These are phyloP conservation scores for Hanseniaspora lindneri DNA, from an alignment of 805 yeast genomes.

Conservation along the genomic window DNA sequence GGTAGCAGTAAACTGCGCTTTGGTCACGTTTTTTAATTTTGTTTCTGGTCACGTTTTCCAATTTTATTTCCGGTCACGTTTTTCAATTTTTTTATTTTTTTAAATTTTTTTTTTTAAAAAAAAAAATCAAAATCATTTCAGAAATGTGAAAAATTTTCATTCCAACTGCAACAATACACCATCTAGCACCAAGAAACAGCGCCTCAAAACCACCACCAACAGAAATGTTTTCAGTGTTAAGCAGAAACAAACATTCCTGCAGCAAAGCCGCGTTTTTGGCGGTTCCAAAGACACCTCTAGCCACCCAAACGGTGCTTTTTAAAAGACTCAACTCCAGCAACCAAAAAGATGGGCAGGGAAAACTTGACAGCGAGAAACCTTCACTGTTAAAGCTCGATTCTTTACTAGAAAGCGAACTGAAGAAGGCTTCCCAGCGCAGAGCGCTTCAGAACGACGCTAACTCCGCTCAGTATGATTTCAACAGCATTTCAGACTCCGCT, in stretches of 20 bases:
- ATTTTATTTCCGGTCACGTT: no score
- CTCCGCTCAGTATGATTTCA: background rate
- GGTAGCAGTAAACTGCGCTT: no score
- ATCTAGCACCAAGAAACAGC: no score
- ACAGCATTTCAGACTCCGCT: background rate
- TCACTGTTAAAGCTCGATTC: conserved; percentile 2
- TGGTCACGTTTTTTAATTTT: no score
- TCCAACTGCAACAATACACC: no score
- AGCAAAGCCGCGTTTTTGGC: background rate
- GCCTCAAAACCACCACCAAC: no score
- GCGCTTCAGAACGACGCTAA: background rate
- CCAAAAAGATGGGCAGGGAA: background rate
- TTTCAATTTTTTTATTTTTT: no score
- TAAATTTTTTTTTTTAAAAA: no score
- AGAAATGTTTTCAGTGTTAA: background rate
- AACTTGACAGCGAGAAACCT: background rate
- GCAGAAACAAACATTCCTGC: background rate
- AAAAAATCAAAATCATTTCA: no score
- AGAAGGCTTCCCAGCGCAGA: background rate
- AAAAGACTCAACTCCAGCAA: background rate
- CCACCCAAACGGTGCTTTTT: no score
- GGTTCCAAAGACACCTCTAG: no score
- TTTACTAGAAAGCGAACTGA: conserved; percentile 3
- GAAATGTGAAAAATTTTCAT: background rate
- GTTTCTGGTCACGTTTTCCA: no score